phyloP scores from a whole-genome alignment of 768 basidiomycete genomes.

The Suillus bovinus region DNA sequence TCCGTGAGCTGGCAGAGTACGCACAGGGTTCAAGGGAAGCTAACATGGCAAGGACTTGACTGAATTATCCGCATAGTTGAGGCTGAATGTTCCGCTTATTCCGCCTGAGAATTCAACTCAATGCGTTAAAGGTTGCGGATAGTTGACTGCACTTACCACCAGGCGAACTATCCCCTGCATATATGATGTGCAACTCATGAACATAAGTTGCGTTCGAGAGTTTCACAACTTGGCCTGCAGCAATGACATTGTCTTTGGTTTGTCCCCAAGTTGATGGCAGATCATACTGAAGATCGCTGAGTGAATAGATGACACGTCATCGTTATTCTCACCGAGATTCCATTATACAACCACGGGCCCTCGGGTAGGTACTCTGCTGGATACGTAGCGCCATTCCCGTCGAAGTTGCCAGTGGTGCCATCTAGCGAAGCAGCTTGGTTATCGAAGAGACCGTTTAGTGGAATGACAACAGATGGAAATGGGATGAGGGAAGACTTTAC shows the following conservation, averaged over 20 bases:
- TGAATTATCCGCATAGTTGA: slow-evolving; percentile 40
- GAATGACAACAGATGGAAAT: slow-evolving; percentile 36
- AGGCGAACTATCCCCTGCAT: slow-evolving; percentile 42
- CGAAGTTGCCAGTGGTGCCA: slow-evolving; percentile 40
- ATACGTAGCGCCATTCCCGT: slow-evolving; percentile 40
- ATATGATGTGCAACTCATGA: slow-evolving; percentile 51
- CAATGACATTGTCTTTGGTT: slow-evolving; percentile 45
- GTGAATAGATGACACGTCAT: neutral
- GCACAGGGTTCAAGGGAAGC: slow-evolving; percentile 8
- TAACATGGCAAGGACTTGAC: slow-evolving; percentile 36
- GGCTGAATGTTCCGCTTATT: slow-evolving; percentile 34
- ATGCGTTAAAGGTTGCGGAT: neutral
- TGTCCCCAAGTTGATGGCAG: slow-evolving; percentile 44
- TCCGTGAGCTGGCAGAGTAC: neutral
- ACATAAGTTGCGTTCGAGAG: slow-evolving; percentile 34
- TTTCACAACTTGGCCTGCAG: slow-evolving; percentile 41
- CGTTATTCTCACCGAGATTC: slow-evolving; percentile 35
- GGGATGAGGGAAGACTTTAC: slow-evolving; percentile 15
- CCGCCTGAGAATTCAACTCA: slow-evolving; percentile 23
- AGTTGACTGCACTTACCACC: slow-evolving; percentile 28
- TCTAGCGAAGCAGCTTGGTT: slow-evolving; percentile 46
- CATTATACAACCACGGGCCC: slow-evolving; percentile 40
- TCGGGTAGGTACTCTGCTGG: slow-evolving; percentile 40
- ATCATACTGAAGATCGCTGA: slow-evolving; percentile 37
- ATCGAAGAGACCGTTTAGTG: slow-evolving; percentile 34